These are phyloP conservation scores for Asterochloris sp. DNA, from an alignment of 139 green algal species.

Conservation along the genomic window DNA sequence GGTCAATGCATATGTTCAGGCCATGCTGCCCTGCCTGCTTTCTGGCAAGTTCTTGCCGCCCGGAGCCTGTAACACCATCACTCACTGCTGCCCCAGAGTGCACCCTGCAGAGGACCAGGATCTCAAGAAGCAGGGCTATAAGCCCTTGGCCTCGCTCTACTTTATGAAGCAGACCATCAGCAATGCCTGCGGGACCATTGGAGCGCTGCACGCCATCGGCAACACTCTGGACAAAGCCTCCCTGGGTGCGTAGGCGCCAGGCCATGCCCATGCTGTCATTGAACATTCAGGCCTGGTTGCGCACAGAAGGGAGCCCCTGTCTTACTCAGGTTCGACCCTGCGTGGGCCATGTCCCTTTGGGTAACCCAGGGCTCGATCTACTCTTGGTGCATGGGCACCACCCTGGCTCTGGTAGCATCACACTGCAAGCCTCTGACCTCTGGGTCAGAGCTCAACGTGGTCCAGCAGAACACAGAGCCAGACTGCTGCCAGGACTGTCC, in stretches of 20 bases:
- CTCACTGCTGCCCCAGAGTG: neutral
- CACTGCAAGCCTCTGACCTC: too few species aligned
- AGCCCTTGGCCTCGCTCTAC: conserved; percentile 42
- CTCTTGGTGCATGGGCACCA: too few species aligned
- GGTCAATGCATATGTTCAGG: neutral
- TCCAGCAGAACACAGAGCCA: too few species aligned
- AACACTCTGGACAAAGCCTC: conserved; percentile 20
- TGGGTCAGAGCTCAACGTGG: too few species aligned
- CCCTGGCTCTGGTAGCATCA: too few species aligned
- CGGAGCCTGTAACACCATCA: neutral
- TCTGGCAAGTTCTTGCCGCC: too few species aligned
- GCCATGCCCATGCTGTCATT: neutral
- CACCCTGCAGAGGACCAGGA: conserved; percentile 26
- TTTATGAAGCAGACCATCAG: conserved; percentile 95
- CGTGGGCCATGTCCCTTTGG: neutral
- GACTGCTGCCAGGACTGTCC: too few species aligned
- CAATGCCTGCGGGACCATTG: conserved; percentile 96
- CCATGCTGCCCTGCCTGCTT: too few species aligned
- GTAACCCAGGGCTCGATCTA: too few species aligned
- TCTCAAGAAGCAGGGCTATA: conserved; percentile 21
- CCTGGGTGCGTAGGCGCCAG: neutral
- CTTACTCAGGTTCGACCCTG: too few species aligned
- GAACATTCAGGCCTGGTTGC: neutral
- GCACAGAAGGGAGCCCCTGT: neutral
- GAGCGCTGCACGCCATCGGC: conserved; percentile 69